These are phyloP conservation scores for Exobasidium cylindrosporum DNA, from an alignment of 1,284 basidiomycete genomes.

Conservation along the genomic window DNA sequence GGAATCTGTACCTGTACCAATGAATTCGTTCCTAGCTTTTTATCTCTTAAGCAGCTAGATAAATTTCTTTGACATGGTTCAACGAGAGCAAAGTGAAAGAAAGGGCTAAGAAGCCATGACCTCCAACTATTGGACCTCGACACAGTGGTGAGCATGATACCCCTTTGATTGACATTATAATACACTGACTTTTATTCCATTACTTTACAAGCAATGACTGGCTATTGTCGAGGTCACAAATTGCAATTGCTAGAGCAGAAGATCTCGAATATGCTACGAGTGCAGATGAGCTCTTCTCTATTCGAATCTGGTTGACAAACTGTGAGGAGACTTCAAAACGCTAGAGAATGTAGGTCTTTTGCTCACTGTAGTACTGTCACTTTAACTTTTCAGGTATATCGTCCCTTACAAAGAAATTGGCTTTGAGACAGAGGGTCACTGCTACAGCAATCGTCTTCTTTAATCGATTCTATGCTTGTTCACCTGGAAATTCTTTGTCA, in stretches of 20 bases:
- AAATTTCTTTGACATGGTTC: too few species aligned
- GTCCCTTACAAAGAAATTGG: conserved; percentile 79
- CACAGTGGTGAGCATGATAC: conserved; percentile 38
- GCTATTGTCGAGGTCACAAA: conserved; percentile 40
- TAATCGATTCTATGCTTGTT: conserved; percentile 72
- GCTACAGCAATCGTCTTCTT: conserved; percentile 93
- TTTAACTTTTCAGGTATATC: conserved; percentile 62
- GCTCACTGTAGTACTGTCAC: neutral
- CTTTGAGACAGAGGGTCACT: conserved; percentile 80
- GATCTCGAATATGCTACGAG: conserved; percentile 38
- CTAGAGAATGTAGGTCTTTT: neutral
- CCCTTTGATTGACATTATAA: neutral
- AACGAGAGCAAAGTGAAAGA: too few species aligned
- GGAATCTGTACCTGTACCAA: too few species aligned
- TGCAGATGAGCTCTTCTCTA: conserved; percentile 33
- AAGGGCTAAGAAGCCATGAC: conserved; percentile 31
- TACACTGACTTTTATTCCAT: neutral
- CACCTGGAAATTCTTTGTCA: conserved; percentile 66
- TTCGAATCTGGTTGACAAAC: conserved; percentile 47
- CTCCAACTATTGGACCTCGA: conserved; percentile 49
- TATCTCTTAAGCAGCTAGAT: too few species aligned
- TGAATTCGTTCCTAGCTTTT: too few species aligned
- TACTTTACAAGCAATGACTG: conserved; percentile 41
- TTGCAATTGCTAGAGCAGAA: conserved; percentile 39
- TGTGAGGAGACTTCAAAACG: too few species aligned